Conservation (phyloP, 2,329 filamentous ascomycete species). For the Aspergillus puulaauensis region DNA sequence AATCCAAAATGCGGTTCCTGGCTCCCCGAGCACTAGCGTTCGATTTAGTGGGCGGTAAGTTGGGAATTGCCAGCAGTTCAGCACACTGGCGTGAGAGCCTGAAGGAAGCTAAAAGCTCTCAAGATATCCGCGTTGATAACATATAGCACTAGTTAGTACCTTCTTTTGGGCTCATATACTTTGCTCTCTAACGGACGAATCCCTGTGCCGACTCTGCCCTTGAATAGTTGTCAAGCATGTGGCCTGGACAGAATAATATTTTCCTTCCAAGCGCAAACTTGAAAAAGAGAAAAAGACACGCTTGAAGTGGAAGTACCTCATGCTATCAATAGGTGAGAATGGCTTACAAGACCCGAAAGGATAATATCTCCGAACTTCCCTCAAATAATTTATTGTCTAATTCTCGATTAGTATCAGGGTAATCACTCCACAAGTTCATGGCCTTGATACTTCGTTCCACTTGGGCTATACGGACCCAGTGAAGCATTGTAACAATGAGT, state of each 20-base stretch:
- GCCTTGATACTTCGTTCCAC: conserved; percentile 14
- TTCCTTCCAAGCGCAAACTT: conserved; percentile 9
- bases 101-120: too few species aligned
- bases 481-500: conserved; percentile 12
- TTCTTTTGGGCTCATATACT: neutral
- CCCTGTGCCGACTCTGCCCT: neutral
- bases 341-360: too few species aligned
- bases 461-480: conserved; percentile 12
- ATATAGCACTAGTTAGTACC: neutral
- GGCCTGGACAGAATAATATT: conserved; percentile 8
- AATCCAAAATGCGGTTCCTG: neutral
- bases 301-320: conserved; percentile 14
- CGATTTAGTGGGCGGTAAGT: neutral
- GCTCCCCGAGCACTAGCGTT: neutral
- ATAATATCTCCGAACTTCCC: neutral
- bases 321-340: conserved; percentile 14
- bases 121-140: neutral
- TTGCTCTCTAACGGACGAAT: too few species aligned
- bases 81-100: too few species aligned
- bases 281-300: conserved; percentile 28
- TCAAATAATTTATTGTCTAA: neutral
- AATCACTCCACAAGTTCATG: conserved; percentile 17
- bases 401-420: conserved; percentile 5
- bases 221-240: conserved; percentile 11
- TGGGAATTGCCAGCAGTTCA: too few species aligned